Evolutionary conservation across 1,284 basidiomycete species (phyloP), one percentile per base, ranked within the genome.

Genomic region (Puccinia hordei): DNA sequence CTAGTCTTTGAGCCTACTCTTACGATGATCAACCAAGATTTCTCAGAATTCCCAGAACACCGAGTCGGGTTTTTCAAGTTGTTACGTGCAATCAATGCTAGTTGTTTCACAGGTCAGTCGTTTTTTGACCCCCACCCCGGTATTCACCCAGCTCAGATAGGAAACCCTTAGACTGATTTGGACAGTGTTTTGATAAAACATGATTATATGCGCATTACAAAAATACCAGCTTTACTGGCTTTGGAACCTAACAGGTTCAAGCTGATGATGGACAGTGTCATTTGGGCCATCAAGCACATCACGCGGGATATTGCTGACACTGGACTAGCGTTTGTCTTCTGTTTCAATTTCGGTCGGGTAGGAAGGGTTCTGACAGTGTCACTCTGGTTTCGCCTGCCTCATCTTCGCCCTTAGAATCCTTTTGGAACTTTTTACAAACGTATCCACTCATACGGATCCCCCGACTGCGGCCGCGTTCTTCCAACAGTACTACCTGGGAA

Each of bases 281-380:
- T 98, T 76, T 99, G 97, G 97, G 96, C 95, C 17, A 97, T 99
- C 89, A 99, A 99, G 87, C 97, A 99, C 88, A 98, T 95, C 22
- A 97, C 98, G 94, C 91, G 97, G 78, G 97, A 99, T 87, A 98
- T 99, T 83, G 94, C 95, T 35, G 97, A 99, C 86, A 93, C 91
- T 49, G 96, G 96, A 75, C 86, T 98, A 82, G 94, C 92, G 94
- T 81, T 10, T 38, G 81, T 75, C 27, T 27, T 0, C 49, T 75
- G 46, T 46, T 81, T 24, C 8, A 53, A 30, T 78, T 15, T 41
- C 19, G 44, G 2, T 51, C 49, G 49, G 53, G 46, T 44, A 30
- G 49, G 3, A 27, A 9, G 19, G 1, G 46, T 35, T 30, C 49
- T 72, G 30, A 72, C 17, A 8, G n/a, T 27, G 49, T n/a, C 2